These are phyloP conservation scores for Lepidium didymum DNA, from an alignment of 345 rosid genomes.

Conservation along the genomic window DNA sequence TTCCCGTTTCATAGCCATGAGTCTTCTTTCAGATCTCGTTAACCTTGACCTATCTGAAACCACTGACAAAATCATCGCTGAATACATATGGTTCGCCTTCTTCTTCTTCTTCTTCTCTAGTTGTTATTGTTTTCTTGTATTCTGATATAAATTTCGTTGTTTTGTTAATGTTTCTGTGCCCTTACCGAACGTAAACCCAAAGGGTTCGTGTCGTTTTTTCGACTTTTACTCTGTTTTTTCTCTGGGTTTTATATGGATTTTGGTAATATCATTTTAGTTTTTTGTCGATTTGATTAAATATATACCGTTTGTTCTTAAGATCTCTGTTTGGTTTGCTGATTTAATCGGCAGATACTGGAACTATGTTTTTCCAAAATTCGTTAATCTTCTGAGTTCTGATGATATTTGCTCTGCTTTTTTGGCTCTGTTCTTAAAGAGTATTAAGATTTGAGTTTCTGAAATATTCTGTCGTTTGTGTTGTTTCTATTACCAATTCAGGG, in stretches of 20 bases:
- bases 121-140: too few relatives aligned
- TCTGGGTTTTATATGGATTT: neutral
- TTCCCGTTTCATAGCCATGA: conserved; percentile 35
- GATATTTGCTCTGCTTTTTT: neutral
- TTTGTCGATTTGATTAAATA: too few relatives aligned
- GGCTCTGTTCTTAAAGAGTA: neutral
- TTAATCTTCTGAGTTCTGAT: too few relatives aligned
- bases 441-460: neutral
- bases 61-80: conserved; percentile 72
- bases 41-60: conserved; percentile 73
- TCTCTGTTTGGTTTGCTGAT: neutral
- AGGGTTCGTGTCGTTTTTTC: neutral
- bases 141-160: neutral
- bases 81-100: conserved; percentile 63
- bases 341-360: neutral
- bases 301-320: neutral
- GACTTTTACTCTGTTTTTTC: neutral
- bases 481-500: neutral
- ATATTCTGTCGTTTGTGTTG: neutral
- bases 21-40: conserved; percentile 57
- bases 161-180: neutral
- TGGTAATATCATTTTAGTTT: neutral
- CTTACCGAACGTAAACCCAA: neutral
- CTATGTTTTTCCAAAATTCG: neutral
- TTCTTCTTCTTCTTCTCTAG: neutral